These are phyloP conservation scores for Amoebophrya sp. DNA, from an alignment of 169 alveolate genomes.

Conservation along the genomic window DNA sequence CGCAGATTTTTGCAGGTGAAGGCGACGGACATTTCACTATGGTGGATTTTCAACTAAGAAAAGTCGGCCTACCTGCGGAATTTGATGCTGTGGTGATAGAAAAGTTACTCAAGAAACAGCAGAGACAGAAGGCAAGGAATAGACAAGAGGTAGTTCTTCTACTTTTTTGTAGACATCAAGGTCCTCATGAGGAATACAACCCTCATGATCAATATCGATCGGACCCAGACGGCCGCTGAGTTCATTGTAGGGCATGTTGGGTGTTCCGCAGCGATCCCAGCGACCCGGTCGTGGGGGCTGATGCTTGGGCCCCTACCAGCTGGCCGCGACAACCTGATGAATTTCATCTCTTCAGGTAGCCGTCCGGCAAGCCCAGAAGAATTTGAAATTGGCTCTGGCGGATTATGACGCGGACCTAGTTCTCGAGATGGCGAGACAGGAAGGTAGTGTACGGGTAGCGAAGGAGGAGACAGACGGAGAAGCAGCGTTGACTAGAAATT, in stretches of 20 bases:
- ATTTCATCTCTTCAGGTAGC: no score
- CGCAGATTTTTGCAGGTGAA: not conserved
- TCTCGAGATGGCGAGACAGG: not conserved
- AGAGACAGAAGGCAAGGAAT: not conserved
- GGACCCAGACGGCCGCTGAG: no score
- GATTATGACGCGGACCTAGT: not conserved
- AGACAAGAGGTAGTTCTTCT: not conserved
- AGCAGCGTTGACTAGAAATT: no score
- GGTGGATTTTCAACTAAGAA: not conserved
- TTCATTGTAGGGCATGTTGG: no score
- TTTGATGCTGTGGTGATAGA: not conserved
- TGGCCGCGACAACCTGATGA: no score
- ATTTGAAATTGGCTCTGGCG: not conserved
- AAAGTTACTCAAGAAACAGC: not conserved
- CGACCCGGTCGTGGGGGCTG: no score
- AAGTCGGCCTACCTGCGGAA: not conserved
- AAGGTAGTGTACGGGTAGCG: not conserved
- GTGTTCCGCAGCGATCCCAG: no score
- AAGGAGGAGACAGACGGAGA: not conserved
- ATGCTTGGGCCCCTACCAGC: no score
- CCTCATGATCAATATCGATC: no score
- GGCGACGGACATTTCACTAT: not conserved
- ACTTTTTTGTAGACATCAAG: no score
- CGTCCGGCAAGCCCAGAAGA: not conserved
- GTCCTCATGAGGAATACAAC: no score